Evolutionary conservation across 2,329 filamentous ascomycete species (phyloP).

Genomic region (Aspergillus quadricinctus): DNA sequence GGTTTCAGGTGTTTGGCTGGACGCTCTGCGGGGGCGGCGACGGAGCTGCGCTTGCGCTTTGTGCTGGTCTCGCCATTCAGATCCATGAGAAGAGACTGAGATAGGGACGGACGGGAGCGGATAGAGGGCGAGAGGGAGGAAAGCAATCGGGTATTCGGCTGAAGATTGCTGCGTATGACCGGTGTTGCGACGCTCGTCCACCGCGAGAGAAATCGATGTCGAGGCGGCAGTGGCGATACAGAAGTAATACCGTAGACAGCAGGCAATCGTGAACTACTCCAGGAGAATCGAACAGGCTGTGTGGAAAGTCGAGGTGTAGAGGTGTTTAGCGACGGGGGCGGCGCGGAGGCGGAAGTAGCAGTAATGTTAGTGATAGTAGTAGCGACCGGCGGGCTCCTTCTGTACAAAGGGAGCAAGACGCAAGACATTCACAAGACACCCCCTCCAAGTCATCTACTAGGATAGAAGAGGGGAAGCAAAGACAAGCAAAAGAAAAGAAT

Average conservation of each 20-base stretch:
- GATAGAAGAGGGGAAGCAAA: constrained; percentile 4
- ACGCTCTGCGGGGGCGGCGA: constrained; percentile 47
- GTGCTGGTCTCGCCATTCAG: constrained; percentile 45
- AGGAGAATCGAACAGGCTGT: background rate
- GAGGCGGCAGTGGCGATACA: background rate
- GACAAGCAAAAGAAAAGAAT: constrained; percentile 6
- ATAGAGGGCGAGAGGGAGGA: constrained; percentile 4
- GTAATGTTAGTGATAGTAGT: constrained; percentile 14
- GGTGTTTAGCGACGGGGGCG: constrained; percentile 7
- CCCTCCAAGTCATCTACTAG: background rate
- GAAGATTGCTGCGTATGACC: constrained; percentile 10
- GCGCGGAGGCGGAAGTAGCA: constrained; percentile 8
- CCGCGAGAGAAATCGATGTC: constrained; percentile 3
- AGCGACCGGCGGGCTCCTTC: constrained; percentile 27
- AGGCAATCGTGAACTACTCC: background rate
- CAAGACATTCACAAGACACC: constrained; percentile 33
- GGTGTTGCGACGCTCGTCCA: constrained; percentile 6
- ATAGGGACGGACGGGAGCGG: constrained; percentile 5
- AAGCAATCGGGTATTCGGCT: constrained; percentile 10
- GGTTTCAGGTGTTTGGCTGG: constrained; percentile 54
- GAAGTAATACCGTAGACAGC: background rate
- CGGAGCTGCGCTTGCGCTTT: constrained; percentile 55
- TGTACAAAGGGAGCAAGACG: constrained; percentile 24
- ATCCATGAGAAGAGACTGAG: constrained; percentile 39
- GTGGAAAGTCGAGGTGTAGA: constrained; percentile 1